A percentile compares a stretch with the other conserved stretches of the same genome.
These are phyloP conservation scores for Dendrobium chrysotoxum DNA, from an alignment of 106 monocot species.

Conservation along the genomic window DNA sequence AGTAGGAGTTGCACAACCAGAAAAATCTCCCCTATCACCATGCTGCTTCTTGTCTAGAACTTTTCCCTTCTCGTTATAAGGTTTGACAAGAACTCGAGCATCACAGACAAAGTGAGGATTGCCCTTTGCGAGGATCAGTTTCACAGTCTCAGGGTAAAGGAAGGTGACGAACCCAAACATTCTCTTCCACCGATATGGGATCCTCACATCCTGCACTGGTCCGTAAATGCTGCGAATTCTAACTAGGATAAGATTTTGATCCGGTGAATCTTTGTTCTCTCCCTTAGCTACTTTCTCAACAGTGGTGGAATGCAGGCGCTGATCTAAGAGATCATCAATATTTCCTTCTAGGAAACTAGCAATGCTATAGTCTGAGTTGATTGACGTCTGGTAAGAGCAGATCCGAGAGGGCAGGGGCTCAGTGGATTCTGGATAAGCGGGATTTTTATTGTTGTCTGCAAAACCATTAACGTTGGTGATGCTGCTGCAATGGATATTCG, in stretches of 20 bases:
- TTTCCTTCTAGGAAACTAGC: neutral
- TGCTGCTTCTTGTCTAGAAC: conserved; percentile 9
- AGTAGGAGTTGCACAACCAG: conserved; percentile 57
- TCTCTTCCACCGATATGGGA: conserved; percentile 63
- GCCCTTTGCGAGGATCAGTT: conserved; percentile 31
- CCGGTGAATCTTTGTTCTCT: no score
- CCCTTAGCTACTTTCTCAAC: no score
- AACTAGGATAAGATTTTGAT: neutral
- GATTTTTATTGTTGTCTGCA: no score
- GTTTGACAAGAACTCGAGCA: conserved; percentile 26
- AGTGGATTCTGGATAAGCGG: neutral
- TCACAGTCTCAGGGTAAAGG: conserved; percentile 42
- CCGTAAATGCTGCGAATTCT: no score
- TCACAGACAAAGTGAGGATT: conserved; percentile 1
- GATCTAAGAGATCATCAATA: conserved; percentile 5
- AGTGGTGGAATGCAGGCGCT: neutral
- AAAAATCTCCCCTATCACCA: conserved; percentile 46
- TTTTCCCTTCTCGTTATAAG: conserved; percentile 45
- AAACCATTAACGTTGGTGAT: no score
- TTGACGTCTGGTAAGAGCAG: conserved; percentile 5
- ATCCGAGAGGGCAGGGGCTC: neutral
- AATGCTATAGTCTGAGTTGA: neutral
- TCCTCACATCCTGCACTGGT: conserved; percentile 70
- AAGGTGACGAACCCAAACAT: conserved; percentile 82
- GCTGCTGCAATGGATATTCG: no score